Percentiles rank a stretch among this genome's conserved stretches.
phyloP scores from a whole-genome alignment of 495 filamentous ascomycete species.

The Penicillium robsamsonii region DNA sequence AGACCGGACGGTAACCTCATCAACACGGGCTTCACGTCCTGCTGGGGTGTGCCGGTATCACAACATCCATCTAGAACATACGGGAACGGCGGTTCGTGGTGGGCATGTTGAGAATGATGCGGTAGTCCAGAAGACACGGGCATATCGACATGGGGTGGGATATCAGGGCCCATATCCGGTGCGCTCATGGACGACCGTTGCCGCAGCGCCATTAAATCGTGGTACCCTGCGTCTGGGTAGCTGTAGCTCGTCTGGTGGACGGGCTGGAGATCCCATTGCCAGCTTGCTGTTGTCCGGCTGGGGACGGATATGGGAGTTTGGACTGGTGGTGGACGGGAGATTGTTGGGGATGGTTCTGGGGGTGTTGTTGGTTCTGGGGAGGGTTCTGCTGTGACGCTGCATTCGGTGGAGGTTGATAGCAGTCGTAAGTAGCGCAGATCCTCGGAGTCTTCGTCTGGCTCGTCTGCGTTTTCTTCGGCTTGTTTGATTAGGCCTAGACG shows the following conservation, averaged over 20 bases:
- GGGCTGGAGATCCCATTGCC: conserved; percentile 40
- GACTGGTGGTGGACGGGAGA: conserved; percentile 18
- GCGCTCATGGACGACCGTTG: conserved; percentile 19
- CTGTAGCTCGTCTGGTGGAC: conserved; percentile 24
- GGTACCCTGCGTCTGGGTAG: conserved; percentile 28
- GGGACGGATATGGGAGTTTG: conserved; percentile 20
- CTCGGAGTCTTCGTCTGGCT: conserved; percentile 39
- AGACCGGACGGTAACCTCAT: conserved; percentile 17
- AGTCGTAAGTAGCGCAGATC: conserved; percentile 40
- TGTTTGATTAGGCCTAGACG: conserved; percentile 49
- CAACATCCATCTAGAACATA: conserved; percentile 22
- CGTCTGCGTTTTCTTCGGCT: conserved; percentile 44
- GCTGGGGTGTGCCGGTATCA: conserved; percentile 10
- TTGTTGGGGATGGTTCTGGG: conserved; percentile 32
- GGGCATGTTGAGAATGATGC: conserved; percentile 10
- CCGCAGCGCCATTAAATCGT: conserved; percentile 24
- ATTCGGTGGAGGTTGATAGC: conserved; percentile 42
- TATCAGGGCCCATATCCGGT: conserved; percentile 21
- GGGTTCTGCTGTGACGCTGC: conserved; percentile 41
- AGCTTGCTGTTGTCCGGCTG: conserved; percentile 15
- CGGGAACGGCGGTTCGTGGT: conserved; percentile 17
- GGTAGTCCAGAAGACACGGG: conserved; percentile 11
- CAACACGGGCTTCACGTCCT: conserved; percentile 17
- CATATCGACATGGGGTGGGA: conserved; percentile 21
- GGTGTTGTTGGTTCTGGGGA: conserved; percentile 44